Percentiles rank a stretch among this genome's conserved stretches.
Evolutionary conservation across 352 stramenopile genomes (phyloP).

Genomic region (Lagenidium giganteum): DNA sequence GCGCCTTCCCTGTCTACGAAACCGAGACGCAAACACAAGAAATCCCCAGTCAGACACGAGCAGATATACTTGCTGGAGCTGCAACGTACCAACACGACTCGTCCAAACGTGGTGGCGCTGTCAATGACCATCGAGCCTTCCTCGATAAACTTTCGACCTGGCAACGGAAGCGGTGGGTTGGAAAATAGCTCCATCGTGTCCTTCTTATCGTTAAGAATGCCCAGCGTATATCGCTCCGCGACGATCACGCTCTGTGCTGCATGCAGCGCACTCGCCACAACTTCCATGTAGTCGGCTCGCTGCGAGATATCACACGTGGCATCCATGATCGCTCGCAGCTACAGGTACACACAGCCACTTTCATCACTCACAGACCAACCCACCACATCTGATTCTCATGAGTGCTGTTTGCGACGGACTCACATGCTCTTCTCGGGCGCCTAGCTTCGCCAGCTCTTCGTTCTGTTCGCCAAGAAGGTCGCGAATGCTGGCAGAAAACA

Average conservation of each 20-base stretch:
- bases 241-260: conserved; percentile 39
- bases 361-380: conserved; percentile 1
- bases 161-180: conserved; percentile 42
- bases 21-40: conserved; percentile 1
- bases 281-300: conserved; percentile 39
- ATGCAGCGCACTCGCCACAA: conserved; percentile 49
- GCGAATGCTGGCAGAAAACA: conserved; percentile 38
- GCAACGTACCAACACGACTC: conserved; percentile 47
- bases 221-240: conserved; percentile 55
- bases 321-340: conserved; percentile 62
- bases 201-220: conserved; percentile 60
- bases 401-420: not conserved
- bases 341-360: not conserved
- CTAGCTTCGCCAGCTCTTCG: conserved; percentile 42
- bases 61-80: not conserved
- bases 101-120: conserved; percentile 59
- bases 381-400: no score
- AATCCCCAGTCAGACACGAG: not conserved
- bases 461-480: conserved; percentile 50
- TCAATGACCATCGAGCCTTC: conserved; percentile 49
- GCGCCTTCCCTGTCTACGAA: conserved; percentile 42
- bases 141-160: conserved; percentile 44
- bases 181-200: conserved; percentile 56
- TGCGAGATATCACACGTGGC: conserved; percentile 57
- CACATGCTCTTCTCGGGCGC: conserved; percentile 48